phyloP scores from a whole-genome alignment of 1,284 basidiomycete genomes.

The Malassezia arunalokei region DNA sequence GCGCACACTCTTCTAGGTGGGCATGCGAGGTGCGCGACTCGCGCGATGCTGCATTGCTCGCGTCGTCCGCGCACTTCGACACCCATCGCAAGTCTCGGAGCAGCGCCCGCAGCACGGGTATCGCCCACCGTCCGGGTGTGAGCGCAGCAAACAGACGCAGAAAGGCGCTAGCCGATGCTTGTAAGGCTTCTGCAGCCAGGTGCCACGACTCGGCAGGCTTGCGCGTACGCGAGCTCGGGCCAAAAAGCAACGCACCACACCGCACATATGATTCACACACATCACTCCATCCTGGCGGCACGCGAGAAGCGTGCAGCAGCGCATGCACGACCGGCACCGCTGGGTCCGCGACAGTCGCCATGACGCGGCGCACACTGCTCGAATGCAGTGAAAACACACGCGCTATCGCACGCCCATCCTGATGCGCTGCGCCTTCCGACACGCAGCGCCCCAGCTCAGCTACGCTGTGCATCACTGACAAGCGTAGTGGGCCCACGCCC shows the following conservation, averaged over 20 bases:
- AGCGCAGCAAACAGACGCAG: constrained; percentile 27
- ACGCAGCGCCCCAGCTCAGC: not conserved
- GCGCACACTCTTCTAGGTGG: constrained; percentile 78
- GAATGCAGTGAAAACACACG: constrained; percentile 22
- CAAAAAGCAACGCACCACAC: constrained; percentile 17
- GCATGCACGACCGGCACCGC: constrained; percentile 9
- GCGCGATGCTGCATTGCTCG: constrained; percentile 9
- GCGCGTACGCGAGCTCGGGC: not conserved
- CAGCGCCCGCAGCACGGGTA: constrained; percentile 28
- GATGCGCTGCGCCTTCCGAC: not conserved
- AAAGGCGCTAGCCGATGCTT: constrained; percentile 22
- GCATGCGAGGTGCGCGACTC: constrained; percentile 34
- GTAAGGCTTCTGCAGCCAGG: constrained; percentile 29
- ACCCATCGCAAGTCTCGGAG: constrained; percentile 31
- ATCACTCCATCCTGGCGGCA: constrained; percentile 33
- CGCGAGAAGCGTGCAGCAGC: constrained; percentile 19
- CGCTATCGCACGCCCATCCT: constrained; percentile 24
- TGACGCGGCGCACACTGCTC: not conserved
- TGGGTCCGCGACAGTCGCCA: constrained; percentile 3
- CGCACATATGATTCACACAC: constrained; percentile 23
- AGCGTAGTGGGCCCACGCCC: not conserved
- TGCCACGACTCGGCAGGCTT: constrained; percentile 10
- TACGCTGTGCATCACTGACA: not conserved
- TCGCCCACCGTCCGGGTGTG: constrained; percentile 31
- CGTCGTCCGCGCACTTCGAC: constrained; percentile 26